Evolutionary conservation across 2,329 filamentous ascomycete species (phyloP).

Genomic region (Nemania diffusa): DNA sequence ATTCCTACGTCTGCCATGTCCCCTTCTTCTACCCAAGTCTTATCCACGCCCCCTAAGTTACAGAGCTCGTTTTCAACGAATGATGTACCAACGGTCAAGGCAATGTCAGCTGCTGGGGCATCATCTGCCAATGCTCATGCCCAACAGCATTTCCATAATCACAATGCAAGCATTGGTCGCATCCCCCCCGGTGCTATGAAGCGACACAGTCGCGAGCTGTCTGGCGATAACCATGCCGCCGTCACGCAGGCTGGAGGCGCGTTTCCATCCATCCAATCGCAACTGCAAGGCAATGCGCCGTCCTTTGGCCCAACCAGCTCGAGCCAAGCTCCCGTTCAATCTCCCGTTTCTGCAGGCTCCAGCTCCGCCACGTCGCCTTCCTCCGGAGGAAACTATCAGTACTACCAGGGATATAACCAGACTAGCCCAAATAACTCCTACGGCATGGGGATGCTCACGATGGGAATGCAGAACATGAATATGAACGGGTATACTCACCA

Average conservation of each 20-base stretch:
- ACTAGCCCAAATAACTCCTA: conserved; percentile 42
- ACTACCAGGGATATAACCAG: conserved; percentile 47
- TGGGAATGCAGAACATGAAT: conserved; percentile 71
- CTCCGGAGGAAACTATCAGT: conserved; percentile 35
- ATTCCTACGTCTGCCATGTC: conserved; percentile 54
- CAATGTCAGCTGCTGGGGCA: conserved; percentile 51
- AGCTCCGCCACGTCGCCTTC: conserved; percentile 30
- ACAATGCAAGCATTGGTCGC: conserved; percentile 84
- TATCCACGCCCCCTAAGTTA: conserved; percentile 76
- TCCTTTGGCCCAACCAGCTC: conserved; percentile 77
- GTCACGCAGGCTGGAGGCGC: conserved; percentile 53
- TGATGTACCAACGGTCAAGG: conserved; percentile 88
- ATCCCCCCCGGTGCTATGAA: conserved; percentile 75
- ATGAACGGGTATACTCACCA: conserved; percentile 66
- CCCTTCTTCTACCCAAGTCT: conserved; percentile 61
- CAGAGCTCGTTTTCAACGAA: conserved; percentile 91
- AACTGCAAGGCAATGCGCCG: conserved; percentile 81
- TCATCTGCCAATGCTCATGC: conserved; percentile 63
- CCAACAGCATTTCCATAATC: conserved; percentile 75
- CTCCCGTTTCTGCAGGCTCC: conserved; percentile 40
- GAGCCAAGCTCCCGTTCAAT: conserved; percentile 46
- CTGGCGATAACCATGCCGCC: conserved; percentile 58
- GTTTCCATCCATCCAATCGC: conserved; percentile 73
- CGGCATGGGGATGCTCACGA: conserved; percentile 70
- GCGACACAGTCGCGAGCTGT: conserved; percentile 79